Base-by-base conservation (phyloP, 176 grass and related monocot genomes). In the Oryza australiensis region DNA sequence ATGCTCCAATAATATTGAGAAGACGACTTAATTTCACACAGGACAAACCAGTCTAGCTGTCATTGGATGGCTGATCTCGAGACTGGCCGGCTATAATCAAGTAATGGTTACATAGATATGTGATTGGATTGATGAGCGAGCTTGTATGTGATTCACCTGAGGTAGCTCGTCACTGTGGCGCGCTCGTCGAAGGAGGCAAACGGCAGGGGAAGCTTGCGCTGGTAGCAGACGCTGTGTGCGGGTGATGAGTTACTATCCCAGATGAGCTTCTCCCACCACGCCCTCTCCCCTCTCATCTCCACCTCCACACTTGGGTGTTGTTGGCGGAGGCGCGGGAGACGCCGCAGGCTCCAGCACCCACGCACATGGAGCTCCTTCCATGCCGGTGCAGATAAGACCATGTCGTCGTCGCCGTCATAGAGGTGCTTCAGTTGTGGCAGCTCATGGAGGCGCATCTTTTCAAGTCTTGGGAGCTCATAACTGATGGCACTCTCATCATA, bases 401-500 rank as follows among this genome's bases (percentile, higher is more conserved):
- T 0, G 3, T 66, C 0, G 3, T 66, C 0, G 1, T 6, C 16
- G 16, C 3, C 10, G 5, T 43, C 0, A 0, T 1, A 7, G n/a
- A 82, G 20, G 28, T 78, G 74, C 10, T 78, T 0, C 9, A 88
- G 33, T 4, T 1, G 22, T 20, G 83, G 83, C 9, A 85, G 14
- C 74, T 85, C 83, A 9, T 78, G 83, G 22, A 85, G 65, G 0
- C 0, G 9, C 16, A 85, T 63, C 26, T 4, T 62, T 1, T 15
- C 35, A 0, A 88, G 74, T 0, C 12, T 3, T 0, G 43, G 67
- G 26, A 83, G 67, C 3, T 41, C 0, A 14, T 24, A 3, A 6
- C 0, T 1, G 0, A 0, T 0, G 3, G 0, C 0, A 0, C 0
- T 0, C 0, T 0, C 0, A 16, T 1, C 0, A 4, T 2, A 5